These are phyloP conservation scores for Cicer yamashitae DNA, from an alignment of 306 rosid species.

Conservation along the genomic window DNA sequence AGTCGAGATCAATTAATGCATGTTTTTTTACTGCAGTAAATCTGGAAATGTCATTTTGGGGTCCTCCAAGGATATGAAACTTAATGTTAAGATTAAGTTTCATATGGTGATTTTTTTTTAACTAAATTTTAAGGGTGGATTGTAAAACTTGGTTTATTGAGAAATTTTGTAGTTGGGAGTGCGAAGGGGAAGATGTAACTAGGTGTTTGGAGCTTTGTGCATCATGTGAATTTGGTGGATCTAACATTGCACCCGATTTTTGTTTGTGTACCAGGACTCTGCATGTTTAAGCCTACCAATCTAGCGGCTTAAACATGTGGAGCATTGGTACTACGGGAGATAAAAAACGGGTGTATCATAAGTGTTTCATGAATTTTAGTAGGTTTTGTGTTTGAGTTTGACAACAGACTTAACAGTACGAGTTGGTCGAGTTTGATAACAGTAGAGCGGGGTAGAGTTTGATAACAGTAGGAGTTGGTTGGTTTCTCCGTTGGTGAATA, in stretches of 20 bases:
- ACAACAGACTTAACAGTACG: too few relatives aligned
- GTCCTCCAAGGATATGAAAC: conserved; percentile 5
- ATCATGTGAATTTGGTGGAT: conserved; percentile 23
- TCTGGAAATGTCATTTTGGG: background rate
- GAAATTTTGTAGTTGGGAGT: background rate
- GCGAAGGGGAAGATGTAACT: background rate
- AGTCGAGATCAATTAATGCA: background rate
- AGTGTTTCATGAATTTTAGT: conserved; percentile 6
- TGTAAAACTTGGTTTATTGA: background rate
- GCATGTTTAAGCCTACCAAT: background rate
- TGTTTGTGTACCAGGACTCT: background rate
- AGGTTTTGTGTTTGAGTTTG: conserved; percentile 1
- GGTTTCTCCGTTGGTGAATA: background rate
- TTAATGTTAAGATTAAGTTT: background rate
- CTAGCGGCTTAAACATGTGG: background rate
- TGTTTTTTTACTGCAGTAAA: background rate
- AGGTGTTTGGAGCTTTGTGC: conserved; percentile 13
- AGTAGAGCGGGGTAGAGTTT: conserved; percentile 14
- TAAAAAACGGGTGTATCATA: background rate
- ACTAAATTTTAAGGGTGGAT: too few relatives aligned
- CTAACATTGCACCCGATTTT: background rate
- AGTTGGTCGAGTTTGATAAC: background rate
- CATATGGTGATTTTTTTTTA: background rate
- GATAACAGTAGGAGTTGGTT: conserved; percentile 5
- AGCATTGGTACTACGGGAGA: background rate